Conservation (phyloP, 1,284 basidiomycete genomes). For the Golubevia pallescens region DNA sequence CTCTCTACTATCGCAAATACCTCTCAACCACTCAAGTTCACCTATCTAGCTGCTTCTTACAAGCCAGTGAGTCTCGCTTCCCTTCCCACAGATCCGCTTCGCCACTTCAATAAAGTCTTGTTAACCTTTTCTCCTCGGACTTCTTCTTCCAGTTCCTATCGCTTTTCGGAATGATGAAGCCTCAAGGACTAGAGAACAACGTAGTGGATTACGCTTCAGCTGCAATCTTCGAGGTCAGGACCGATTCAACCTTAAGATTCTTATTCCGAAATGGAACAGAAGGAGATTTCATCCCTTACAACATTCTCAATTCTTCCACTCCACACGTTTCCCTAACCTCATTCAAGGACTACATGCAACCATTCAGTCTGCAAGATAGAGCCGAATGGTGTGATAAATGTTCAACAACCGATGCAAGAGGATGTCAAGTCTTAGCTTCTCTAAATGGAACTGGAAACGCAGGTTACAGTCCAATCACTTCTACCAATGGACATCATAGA, state of each 20-base stretch:
- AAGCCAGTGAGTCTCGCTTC: constrained; percentile 72
- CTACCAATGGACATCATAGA: constrained; percentile 37
- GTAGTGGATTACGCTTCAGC: constrained; percentile 49
- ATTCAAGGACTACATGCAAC: constrained; percentile 20
- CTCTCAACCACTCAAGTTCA: constrained; percentile 77
- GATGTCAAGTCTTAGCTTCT: constrained; percentile 34
- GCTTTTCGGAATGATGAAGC: constrained; percentile 29
- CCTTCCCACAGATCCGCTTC: no score
- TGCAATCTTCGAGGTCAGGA: constrained; percentile 33
- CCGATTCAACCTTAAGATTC: constrained; percentile 32
- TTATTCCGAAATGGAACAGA: constrained; percentile 47
- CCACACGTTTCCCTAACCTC: constrained; percentile 7
- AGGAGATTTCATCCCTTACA: constrained; percentile 14
- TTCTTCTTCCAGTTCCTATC: constrained; percentile 25
- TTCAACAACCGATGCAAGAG: constrained; percentile 28
- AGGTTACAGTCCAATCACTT: constrained; percentile 25
- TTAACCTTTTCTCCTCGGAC: no score
- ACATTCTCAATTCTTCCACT: constrained; percentile 15
- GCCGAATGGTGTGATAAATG: constrained; percentile 48
- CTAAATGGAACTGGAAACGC: constrained; percentile 50
- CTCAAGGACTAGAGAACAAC: constrained; percentile 4
- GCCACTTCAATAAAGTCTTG: no score
- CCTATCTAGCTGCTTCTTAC: constrained; percentile 77
- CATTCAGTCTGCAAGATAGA: constrained; percentile 21
- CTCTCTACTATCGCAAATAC: constrained; percentile 79